Percentiles rank a stretch among this genome's conserved stretches.
These are phyloP conservation scores for Ophiostoma ulmi DNA, from an alignment of 2,329 filamentous ascomycete species.

Conservation along the genomic window DNA sequence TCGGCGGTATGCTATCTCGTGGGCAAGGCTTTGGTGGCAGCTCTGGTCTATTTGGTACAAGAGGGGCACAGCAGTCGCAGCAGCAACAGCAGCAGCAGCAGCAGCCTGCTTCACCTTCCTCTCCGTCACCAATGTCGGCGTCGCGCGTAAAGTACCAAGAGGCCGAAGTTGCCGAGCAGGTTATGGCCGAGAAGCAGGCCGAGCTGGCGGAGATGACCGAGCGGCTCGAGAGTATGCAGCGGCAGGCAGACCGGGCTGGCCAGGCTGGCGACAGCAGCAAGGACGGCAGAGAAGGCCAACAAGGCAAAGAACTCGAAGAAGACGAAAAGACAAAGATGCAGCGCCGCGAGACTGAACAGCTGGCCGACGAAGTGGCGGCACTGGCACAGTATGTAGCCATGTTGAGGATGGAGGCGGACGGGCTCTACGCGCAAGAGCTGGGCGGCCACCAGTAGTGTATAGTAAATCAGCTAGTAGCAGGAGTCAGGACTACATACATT, in stretches of 20 bases:
- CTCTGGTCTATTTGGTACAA: not conserved
- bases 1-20: not conserved
- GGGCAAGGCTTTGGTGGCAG: not conserved
- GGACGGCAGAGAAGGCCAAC: conserved; percentile 16
- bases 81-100: not conserved
- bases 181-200: conserved; percentile 32
- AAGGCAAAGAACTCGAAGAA: conserved; percentile 17
- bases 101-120: not conserved
- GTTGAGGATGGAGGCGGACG: conserved; percentile 44
- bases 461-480: no score
- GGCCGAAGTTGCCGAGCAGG: conserved; percentile 35
- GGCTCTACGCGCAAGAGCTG: conserved; percentile 43
- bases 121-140: not conserved
- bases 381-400: conserved; percentile 38
- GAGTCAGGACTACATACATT: no score
- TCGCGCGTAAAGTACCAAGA: conserved; percentile 35
- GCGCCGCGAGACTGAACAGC: conserved; percentile 28
- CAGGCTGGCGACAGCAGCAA: not conserved
- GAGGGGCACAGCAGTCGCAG: not conserved
- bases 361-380: conserved; percentile 38
- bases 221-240: not conserved
- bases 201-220: conserved; percentile 26
- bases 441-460: conserved; percentile 31
- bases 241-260: not conserved
- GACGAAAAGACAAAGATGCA: conserved; percentile 26